phyloP scores from a whole-genome alignment of 2,329 filamentous ascomycete species.

The Aspergillus novofumigatus region DNA sequence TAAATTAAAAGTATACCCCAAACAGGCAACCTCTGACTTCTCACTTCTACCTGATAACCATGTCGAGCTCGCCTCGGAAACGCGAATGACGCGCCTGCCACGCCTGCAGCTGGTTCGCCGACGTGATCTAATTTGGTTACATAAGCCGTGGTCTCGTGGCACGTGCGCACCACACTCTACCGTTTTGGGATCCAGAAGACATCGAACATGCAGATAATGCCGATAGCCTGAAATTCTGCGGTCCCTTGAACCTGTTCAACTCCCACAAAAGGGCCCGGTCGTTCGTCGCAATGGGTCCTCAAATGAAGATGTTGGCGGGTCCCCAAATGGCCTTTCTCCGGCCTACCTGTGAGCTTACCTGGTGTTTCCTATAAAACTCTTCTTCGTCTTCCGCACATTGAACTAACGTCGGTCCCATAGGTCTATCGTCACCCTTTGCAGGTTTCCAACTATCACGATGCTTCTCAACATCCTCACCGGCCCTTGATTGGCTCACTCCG shows the following conservation, averaged over 20 bases:
- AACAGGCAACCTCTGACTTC: background rate
- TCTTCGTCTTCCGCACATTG: background rate
- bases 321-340: slow-evolving; percentile 32
- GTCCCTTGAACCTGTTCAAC: slow-evolving; percentile 7
- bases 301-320: slow-evolving; percentile 33
- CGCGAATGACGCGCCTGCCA: slow-evolving; percentile 23
- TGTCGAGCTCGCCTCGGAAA: slow-evolving; percentile 14
- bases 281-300: slow-evolving; percentile 29
- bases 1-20: background rate
- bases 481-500: slow-evolving; percentile 75
- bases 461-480: slow-evolving; percentile 67
- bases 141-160: slow-evolving; percentile 19
- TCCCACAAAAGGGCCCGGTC: slow-evolving; percentile 2
- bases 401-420: slow-evolving; percentile 22
- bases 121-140: slow-evolving; percentile 23
- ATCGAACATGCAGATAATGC: slow-evolving; percentile 19
- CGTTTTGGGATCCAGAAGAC: slow-evolving; percentile 15
- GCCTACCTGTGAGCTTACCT: slow-evolving; percentile 28
- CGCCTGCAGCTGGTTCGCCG: slow-evolving; percentile 10
- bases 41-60: background rate
- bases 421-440: slow-evolving; percentile 24
- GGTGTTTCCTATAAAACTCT: slow-evolving; percentile 3
- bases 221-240: slow-evolving; percentile 18
- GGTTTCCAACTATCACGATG: slow-evolving; percentile 49
- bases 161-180: slow-evolving; percentile 24